These are phyloP conservation scores for Metschnikowia peoriensis DNA, from an alignment of 805 yeast species.

Conservation along the genomic window DNA sequence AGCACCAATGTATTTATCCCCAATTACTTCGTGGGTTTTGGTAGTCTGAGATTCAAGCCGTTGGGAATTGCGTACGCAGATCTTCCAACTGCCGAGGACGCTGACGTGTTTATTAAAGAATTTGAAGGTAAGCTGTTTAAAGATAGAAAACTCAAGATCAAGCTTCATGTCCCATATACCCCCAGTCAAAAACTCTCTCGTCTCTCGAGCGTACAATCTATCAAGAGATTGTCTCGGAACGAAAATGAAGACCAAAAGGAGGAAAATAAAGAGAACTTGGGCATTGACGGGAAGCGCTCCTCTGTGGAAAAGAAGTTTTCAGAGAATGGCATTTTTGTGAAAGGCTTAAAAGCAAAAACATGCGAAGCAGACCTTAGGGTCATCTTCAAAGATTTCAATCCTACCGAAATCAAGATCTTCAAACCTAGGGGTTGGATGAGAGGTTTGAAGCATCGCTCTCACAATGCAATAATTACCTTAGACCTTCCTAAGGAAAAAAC, in stretches of 20 bases:
- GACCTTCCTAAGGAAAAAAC: conserved; percentile 36
- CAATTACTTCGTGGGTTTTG: conserved; percentile 50
- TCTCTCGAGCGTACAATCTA: conserved; percentile 6
- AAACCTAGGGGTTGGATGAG: conserved; percentile 32
- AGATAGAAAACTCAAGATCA: conserved; percentile 39
- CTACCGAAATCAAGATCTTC: conserved; percentile 48
- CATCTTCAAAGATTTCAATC: conserved; percentile 40
- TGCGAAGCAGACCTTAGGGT: conserved; percentile 46
- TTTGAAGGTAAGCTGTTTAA: conserved; percentile 29
- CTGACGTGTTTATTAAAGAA: conserved; percentile 25
- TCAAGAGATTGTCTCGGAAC: conserved; percentile 2
- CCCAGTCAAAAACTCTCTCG: conserved; percentile 22
- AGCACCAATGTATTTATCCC: conserved; percentile 49
- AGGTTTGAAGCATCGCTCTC: conserved; percentile 33
- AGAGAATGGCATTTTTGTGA: conserved; percentile 45
- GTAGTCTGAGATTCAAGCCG: conserved; percentile 40
- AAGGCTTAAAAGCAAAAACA: conserved; percentile 36
- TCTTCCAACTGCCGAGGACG: conserved; percentile 29
- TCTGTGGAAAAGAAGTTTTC: conserved; percentile 26
- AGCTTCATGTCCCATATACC: conserved; percentile 42
- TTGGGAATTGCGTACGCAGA: conserved; percentile 54
- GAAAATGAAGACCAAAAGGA: conserved; percentile 5
- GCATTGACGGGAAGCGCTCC: neutral
- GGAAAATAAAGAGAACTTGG: conserved; percentile 4
- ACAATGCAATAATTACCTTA: conserved; percentile 53